These are phyloP conservation scores for Pleurotus ostreatus DNA, from an alignment of 768 basidiomycete species.

Conservation along the genomic window DNA sequence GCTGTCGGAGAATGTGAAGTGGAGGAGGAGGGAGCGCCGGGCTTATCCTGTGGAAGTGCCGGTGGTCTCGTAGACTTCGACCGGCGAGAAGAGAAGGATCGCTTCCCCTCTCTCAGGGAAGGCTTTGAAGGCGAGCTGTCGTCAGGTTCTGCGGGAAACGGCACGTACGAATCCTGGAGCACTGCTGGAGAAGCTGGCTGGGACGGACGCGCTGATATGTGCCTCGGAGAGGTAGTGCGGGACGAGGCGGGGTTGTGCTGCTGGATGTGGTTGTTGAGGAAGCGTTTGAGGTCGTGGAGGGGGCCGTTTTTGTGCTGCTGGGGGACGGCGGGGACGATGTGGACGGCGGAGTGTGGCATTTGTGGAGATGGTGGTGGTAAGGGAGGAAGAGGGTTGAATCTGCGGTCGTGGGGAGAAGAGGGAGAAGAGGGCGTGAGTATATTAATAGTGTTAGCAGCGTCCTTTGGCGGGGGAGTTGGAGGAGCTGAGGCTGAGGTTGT, in stretches of 20 bases:
- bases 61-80: conserved; percentile 16
- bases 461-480: conserved; percentile 4
- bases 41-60: conserved; percentile 34
- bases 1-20: conserved; percentile 20
- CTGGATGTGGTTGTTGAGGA: conserved; percentile 84
- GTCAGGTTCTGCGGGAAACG: conserved; percentile 2
- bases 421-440: conserved; percentile 16
- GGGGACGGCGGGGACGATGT: conserved; percentile 49
- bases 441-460: conserved; percentile 3
- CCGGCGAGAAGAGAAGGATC: conserved; percentile 26
- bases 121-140: conserved; percentile 5
- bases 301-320: conserved; percentile 62
- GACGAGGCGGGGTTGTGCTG: conserved; percentile 17
- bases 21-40: conserved; percentile 36
- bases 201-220: background rate
- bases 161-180: background rate
- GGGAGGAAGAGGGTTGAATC: conserved; percentile 27
- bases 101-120: conserved; percentile 12
- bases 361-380: conserved; percentile 32
- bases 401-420: conserved; percentile 18
- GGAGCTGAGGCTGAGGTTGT: background rate
- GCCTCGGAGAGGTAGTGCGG: conserved; percentile 8
- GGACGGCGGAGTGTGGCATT: conserved; percentile 33
- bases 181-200: background rate
- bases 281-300: conserved; percentile 36